Evolutionary conservation across 2,329 filamentous ascomycete species (phyloP), one percentile per base, ranked within the genome.

Genomic region (Colletotrichum truncatum): DNA sequence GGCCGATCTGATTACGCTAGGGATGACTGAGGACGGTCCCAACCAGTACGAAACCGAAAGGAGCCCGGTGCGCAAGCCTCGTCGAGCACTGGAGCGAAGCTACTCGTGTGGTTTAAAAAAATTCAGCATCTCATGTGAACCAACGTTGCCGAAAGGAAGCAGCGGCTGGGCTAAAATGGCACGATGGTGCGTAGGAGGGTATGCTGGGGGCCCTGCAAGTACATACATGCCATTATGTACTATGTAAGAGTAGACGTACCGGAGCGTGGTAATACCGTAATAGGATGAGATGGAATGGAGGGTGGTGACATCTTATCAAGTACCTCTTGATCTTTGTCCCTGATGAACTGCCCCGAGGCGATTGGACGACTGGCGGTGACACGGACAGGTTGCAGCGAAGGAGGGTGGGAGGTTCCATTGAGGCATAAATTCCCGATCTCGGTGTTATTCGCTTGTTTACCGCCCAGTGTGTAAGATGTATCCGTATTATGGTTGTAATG

Each of bases 291-390:
- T 34, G 48, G 21, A 23, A 62, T 55, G 49, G 63, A 26, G 34
- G 41, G 49, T 45, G 16, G 41, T 43, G 41, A 66, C 57, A 66
- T 62, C 57, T 66, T 66, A 66, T 66, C 63, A 66, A 62, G 63
- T 66, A 66, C 43, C 57, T 51, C 23, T 5, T 51, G 49, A 65
- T 65, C 62, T 28, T 46, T 16, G 54, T 56, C 34, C 25, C 57
- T 52, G 49, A 62, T 65, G 41, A 56, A 62, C 41, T 45, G 34
- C 10, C 25, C 49, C 26, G 16, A 62, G 26, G 32, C 48, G 34
- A 65, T 65, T 65, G 62, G 62, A 34, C 43, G 34, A 55, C 25
- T 49, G 41, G 57, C 56, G 41, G 49, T 62, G 54, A 64, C 61
- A 52, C 54, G 18, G 30, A 39, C 32, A 32, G 57, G 45, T 54